Evolutionary conservation across 2,329 filamentous ascomycete genomes (phyloP), one percentile per base, ranked within the genome.

Genomic region (Fusarium udum): DNA sequence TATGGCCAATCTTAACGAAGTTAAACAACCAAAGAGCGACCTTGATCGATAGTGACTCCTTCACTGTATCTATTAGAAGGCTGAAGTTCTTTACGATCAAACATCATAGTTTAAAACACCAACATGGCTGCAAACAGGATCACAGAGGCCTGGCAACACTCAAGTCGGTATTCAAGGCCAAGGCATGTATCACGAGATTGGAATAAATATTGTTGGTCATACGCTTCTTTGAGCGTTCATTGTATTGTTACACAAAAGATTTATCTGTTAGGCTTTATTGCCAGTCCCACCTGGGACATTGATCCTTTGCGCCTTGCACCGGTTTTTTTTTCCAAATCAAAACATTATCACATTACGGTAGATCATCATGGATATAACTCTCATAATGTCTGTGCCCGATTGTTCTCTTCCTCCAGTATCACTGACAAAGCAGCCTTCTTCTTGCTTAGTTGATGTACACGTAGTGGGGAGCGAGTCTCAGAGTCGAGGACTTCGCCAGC

Each of bases 401-500:
- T 72, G 58, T 67, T 71, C 66, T 77, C 78, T 34, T 53, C 64
- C 37, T 71, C 73, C 55, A 69, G 66, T 57, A 78, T 31, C 22
- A 61, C 66, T 56, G 77, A 72, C 51, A 76, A 73, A 61, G 77
- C 61, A 72, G 73, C 72, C 61, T 67, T 75, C 59, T 67, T 75
- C 52, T 72, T 69, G 67, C 64, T 72, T 73, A 75, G 48, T 77
- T 75, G 64, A 75, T 73, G 62, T 61, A 71, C 59, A 32, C 31
- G 49, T 42, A 32, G 36, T 42, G 26, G 72, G 72, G 64, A 72
- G 69, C 73, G 70, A 74, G 72, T 78, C 72, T 76, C 72, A 49
- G 69, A 67, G 58, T 76, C 71, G 70, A 77, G 67, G 74, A 56
- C 58, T 64, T 66, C 65, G 55, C 63, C 53, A 32, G 74, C 69